Evolutionary conservation across 1,284 basidiomycete species (phyloP).

Genomic region (Thelephora terrestris): DNA sequence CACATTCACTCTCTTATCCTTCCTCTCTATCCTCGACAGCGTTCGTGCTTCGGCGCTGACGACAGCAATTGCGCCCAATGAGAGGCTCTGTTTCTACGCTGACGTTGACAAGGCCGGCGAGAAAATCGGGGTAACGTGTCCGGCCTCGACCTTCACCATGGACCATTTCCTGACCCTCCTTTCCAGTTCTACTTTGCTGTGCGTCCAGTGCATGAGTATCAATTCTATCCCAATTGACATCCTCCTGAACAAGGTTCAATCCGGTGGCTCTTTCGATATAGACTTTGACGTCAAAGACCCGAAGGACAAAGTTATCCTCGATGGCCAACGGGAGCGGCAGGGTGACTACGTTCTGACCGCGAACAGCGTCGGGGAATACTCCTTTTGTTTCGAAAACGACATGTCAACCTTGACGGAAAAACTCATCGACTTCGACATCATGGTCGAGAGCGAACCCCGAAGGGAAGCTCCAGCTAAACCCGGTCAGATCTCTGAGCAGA

Average conservation of each 20-base stretch:
- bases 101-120: conserved; percentile 93
- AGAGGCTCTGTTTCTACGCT: conserved; percentile 89
- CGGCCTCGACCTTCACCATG: neutral
- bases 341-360: conserved; percentile 97
- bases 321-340: conserved; percentile 83
- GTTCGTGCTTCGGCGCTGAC: conserved; percentile 69
- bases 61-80: conserved; percentile 77
- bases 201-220: conserved; percentile 22
- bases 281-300: conserved; percentile 93
- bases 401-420: conserved; percentile 86
- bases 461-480: conserved; percentile 73
- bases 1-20: conserved; percentile 13
- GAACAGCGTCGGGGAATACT: conserved; percentile 89
- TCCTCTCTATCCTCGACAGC: conserved; percentile 12
- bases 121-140: conserved; percentile 69
- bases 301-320: conserved; percentile 75
- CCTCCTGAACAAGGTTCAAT: conserved; percentile 62
- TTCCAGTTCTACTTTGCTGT: conserved; percentile 51
- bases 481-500: conserved; percentile 83
- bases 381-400: conserved; percentile 98
- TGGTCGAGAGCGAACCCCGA: conserved; percentile 92
- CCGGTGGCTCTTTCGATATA: conserved; percentile 94
- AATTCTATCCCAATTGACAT: conserved; percentile 11
- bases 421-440: conserved; percentile 93
- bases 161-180: neutral